Evolutionary conservation across 1,139 yeast genomes (phyloP).

Genomic region (Scheffersomyces stambukii): DNA sequence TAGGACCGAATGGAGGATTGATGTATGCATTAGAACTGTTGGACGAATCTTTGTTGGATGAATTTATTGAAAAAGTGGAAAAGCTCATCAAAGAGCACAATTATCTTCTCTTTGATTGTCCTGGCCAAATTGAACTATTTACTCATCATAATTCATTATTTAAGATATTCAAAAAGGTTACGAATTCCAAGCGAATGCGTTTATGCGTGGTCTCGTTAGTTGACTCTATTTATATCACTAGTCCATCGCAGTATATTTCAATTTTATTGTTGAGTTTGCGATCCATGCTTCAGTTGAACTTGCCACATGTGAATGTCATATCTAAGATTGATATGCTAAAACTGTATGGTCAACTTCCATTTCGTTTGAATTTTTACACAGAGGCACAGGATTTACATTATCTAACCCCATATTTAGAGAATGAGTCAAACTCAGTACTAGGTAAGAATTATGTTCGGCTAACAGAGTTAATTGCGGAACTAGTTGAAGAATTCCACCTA

Average conservation of each 20-base stretch:
- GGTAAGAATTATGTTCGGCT: slow-evolving; percentile 64
- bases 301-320: slow-evolving; percentile 50
- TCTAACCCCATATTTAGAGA: slow-evolving; percentile 63
- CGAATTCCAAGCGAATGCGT: slow-evolving; percentile 56
- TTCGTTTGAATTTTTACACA: slow-evolving; percentile 80
- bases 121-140: slow-evolving; percentile 50
- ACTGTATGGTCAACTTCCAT: slow-evolving; percentile 57
- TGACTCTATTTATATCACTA: slow-evolving; percentile 79
- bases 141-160: slow-evolving; percentile 42
- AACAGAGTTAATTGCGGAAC: slow-evolving; percentile 75
- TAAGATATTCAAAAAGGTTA: slow-evolving; percentile 31
- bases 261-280: slow-evolving; percentile 75
- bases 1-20: slow-evolving; percentile 95
- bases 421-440: slow-evolving; percentile 60
- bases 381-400: slow-evolving; percentile 82
- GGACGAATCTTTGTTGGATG: slow-evolving; percentile 41
- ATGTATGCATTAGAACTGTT: slow-evolving; percentile 82
- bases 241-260: slow-evolving; percentile 90
- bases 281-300: slow-evolving; percentile 45
- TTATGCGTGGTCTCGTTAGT: slow-evolving; percentile 83
- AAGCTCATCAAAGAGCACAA: slow-evolving; percentile 54
- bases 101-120: slow-evolving; percentile 84
- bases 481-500: slow-evolving; percentile 82
- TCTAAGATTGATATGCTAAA: slow-evolving; percentile 83
- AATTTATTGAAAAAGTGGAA: slow-evolving; percentile 56